These are phyloP conservation scores for Spathaspora jeffriesii DNA, from an alignment of 1,139 yeast genomes.

Conservation along the genomic window DNA sequence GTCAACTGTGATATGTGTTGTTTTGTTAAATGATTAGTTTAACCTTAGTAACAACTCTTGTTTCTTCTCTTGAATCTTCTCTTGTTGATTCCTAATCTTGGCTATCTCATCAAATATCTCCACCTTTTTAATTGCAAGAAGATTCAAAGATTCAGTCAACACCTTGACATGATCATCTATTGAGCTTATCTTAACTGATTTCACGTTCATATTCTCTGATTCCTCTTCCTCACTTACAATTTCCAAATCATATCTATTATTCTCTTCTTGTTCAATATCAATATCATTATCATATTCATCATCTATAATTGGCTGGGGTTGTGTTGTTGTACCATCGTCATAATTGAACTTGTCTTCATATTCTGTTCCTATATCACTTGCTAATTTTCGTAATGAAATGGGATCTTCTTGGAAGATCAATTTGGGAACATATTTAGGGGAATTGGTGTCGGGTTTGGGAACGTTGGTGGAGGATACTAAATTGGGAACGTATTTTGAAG, in stretches of 20 bases:
- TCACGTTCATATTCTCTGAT: slow-evolving; percentile 8
- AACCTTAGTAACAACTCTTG: neutral
- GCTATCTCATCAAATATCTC: slow-evolving; percentile 4
- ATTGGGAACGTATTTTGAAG: neutral
- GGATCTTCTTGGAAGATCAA: no score
- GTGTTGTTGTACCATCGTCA: slow-evolving; percentile 14
- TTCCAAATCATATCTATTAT: slow-evolving; percentile 24
- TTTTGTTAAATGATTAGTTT: neutral
- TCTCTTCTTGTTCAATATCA: slow-evolving; percentile 17
- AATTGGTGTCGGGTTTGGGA: slow-evolving; percentile 3
- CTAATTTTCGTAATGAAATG: slow-evolving; percentile 8
- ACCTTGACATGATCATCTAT: slow-evolving; percentile 13
- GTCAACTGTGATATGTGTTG: no score
- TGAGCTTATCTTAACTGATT: slow-evolving; percentile 11
- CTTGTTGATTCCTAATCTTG: neutral
- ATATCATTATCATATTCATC: slow-evolving; percentile 13
- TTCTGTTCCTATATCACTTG: slow-evolving; percentile 10
- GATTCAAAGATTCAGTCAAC: slow-evolving; percentile 6
- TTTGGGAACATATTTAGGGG: slow-evolving; percentile 14
- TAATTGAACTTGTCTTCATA: slow-evolving; percentile 12
- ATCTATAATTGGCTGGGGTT: neutral
- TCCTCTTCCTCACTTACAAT: slow-evolving; percentile 18
- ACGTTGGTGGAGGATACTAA: no score
- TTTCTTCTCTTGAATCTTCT: neutral
- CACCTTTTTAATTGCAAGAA: slow-evolving; percentile 9